These are phyloP conservation scores for Apiospora rasikravindrae DNA, from an alignment of 2,329 filamentous ascomycete genomes.

Conservation along the genomic window DNA sequence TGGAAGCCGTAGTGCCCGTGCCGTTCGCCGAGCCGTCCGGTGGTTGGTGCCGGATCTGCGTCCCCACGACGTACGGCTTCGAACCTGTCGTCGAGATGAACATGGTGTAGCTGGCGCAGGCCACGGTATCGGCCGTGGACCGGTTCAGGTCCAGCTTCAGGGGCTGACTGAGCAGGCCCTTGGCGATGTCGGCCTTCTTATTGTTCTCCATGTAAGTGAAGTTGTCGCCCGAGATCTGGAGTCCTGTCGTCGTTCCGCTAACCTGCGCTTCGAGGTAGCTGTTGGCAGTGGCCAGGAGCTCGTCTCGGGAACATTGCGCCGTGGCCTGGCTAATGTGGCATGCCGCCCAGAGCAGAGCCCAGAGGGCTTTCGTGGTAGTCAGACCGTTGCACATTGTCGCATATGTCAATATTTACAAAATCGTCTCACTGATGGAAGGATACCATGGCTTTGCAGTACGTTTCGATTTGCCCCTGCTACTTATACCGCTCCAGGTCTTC, in stretches of 20 bases:
- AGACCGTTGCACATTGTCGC: background rate
- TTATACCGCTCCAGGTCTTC: background rate
- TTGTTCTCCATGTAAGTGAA: slow-evolving; percentile 39
- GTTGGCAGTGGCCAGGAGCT: slow-evolving; percentile 34
- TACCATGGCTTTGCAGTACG: background rate
- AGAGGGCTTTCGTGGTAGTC: background rate
- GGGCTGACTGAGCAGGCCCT: slow-evolving; percentile 32
- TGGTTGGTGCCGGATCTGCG: slow-evolving; percentile 39
- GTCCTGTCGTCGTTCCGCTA: slow-evolving; percentile 29
- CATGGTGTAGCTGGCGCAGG: slow-evolving; percentile 43
- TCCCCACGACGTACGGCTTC: slow-evolving; percentile 41
- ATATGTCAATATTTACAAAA: background rate
- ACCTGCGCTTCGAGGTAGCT: slow-evolving; percentile 36
- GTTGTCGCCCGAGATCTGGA: slow-evolving; percentile 32
- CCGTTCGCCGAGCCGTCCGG: background rate
- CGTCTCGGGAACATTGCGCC: slow-evolving; percentile 37
- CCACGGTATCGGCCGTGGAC: slow-evolving; percentile 32
- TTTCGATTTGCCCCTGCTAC: background rate
- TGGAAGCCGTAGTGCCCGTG: slow-evolving; percentile 27
- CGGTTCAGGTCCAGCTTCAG: slow-evolving; percentile 36
- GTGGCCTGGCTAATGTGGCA: background rate
- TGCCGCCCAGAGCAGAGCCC: background rate
- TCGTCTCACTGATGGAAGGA: background rate
- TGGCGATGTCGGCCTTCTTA: slow-evolving; percentile 30
- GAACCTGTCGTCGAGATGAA: slow-evolving; percentile 38